Percentiles rank a stretch among this genome's conserved stretches.
Evolutionary conservation across 371 early-diverging fungal species (phyloP).

Genomic region (Syncephalis plumigaleata): DNA sequence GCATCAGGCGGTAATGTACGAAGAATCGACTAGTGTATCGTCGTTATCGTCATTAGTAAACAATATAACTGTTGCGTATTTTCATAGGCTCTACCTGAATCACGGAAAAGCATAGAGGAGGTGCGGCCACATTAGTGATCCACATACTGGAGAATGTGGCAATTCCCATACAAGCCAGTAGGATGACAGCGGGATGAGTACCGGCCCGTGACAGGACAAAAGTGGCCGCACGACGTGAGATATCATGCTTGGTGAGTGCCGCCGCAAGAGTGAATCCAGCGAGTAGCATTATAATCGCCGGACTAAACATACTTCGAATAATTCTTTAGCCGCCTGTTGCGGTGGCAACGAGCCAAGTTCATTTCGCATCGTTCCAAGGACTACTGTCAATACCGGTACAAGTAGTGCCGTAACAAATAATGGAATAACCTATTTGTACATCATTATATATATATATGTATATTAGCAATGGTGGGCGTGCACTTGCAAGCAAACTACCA

Average conservation of each 20-base stretch:
- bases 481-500: not conserved
- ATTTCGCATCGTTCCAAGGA: constrained; percentile 61
- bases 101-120: constrained; percentile 89
- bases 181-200: constrained; percentile 56
- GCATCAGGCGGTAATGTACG: constrained; percentile 49
- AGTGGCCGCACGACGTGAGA: constrained; percentile 82
- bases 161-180: constrained; percentile 87
- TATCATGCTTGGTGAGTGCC: constrained; percentile 78
- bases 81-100: constrained; percentile 23
- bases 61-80: not conserved
- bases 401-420: constrained; percentile 82
- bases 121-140: constrained; percentile 96
- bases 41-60: constrained; percentile 8
- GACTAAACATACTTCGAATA: constrained; percentile 89
- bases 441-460: too few relatives aligned
- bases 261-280: constrained; percentile 93
- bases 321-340: constrained; percentile 53
- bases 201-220: constrained; percentile 81
- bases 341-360: constrained; percentile 39
- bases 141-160: constrained; percentile 92
- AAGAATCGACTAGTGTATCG: constrained; percentile 41
- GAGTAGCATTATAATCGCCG: constrained; percentile 87
- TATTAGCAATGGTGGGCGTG: not conserved
- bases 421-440: constrained; percentile 54
- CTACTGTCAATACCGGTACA: constrained; percentile 74